Evolutionary conservation across 2,329 filamentous ascomycete species (phyloP).

Genomic region (Penicillium sp.): DNA sequence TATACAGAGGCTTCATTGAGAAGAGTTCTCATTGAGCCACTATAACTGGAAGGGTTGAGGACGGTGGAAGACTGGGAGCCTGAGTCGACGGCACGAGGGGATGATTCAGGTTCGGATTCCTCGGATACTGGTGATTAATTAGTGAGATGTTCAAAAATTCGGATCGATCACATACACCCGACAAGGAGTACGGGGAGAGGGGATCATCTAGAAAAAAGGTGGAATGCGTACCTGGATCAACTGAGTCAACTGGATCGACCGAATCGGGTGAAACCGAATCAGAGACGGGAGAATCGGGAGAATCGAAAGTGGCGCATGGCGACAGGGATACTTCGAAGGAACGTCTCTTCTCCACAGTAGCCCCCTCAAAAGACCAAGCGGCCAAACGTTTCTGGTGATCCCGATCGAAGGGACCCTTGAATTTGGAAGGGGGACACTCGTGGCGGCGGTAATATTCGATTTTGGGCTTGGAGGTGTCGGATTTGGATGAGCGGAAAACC

Average conservation of each 20-base stretch:
- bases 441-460: conserved; percentile 51
- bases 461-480: conserved; percentile 35
- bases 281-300: conserved; percentile 20
- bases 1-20: conserved; percentile 27
- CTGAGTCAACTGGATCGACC: conserved; percentile 19
- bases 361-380: conserved; percentile 46
- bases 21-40: conserved; percentile 38
- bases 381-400: conserved; percentile 46
- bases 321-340: conserved; percentile 41
- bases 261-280: conserved; percentile 24
- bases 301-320: conserved; percentile 35
- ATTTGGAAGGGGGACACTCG: conserved; percentile 52
- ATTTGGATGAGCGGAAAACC: conserved; percentile 35
- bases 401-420: conserved; percentile 50
- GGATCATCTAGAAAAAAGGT: neutral
- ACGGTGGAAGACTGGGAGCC: conserved; percentile 40
- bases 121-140: conserved; percentile 9
- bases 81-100: conserved; percentile 27
- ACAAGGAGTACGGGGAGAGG: neutral
- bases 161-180: neutral
- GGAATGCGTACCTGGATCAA: conserved; percentile 5
- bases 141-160: neutral
- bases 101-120: conserved; percentile 24
- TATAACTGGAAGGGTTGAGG: conserved; percentile 37
- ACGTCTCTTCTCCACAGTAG: conserved; percentile 36